A percentile compares a stretch with the other conserved stretches of the same genome.
Evolutionary conservation across 169 alveolate species (phyloP).

Genomic region (Besnoitia besnoiti): DNA sequence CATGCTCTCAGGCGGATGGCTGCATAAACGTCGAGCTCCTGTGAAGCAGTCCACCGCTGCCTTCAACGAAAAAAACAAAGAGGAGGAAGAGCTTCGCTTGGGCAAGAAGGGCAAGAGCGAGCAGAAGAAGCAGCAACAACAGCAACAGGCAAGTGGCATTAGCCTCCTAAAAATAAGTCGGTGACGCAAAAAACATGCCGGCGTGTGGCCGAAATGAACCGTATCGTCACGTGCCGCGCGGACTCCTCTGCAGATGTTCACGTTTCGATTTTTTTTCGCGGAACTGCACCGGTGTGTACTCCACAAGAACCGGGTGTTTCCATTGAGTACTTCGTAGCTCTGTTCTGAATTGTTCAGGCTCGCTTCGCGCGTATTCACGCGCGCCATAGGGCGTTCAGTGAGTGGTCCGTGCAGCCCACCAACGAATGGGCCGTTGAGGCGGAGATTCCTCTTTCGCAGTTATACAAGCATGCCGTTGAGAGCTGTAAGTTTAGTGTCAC

Average conservation of each 20-base stretch:
- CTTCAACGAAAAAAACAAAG: conserved; percentile 59
- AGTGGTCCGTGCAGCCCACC: conserved; percentile 93
- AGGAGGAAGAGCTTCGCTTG: conserved; percentile 52
- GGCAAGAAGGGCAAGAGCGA: conserved; percentile 67
- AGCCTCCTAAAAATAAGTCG: no score
- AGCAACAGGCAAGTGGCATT: conserved; percentile 56
- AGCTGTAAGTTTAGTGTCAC: conserved; percentile 49
- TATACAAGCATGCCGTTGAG: conserved; percentile 84
- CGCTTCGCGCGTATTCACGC: conserved; percentile 81
- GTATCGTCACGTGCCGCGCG: no score
- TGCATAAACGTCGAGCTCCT: conserved; percentile 49
- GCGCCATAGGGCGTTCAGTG: conserved; percentile 88
- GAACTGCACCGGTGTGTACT: background rate
- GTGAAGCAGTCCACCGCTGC: conserved; percentile 65
- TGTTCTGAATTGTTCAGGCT: conserved; percentile 65
- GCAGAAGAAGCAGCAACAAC: conserved; percentile 65
- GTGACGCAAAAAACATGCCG: no score
- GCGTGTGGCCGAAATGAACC: no score
- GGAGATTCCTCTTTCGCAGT: conserved; percentile 86
- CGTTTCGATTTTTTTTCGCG: no score
- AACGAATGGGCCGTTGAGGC: conserved; percentile 87
- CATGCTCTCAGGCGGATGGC: conserved; percentile 55
- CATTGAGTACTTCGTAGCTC: no score
- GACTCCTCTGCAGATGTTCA: background rate
- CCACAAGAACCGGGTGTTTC: background rate